Conservation (phyloP, 1,139 yeast species). For the Eremothecium gossypii region DNA sequence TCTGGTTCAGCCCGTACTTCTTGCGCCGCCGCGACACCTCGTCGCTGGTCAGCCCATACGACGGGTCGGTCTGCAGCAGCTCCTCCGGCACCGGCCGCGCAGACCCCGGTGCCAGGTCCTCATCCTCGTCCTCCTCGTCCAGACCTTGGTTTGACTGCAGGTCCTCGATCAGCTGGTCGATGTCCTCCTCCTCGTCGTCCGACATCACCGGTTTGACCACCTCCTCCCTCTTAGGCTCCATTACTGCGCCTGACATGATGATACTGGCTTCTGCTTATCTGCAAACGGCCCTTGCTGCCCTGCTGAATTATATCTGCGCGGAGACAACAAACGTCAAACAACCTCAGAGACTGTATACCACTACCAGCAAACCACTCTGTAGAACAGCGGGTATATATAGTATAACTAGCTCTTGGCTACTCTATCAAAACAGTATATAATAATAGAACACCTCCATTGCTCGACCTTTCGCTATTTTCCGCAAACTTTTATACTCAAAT, state of each 20-base stretch:
- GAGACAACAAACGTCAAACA: too few relatives aligned
- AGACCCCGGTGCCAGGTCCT: slow-evolving; percentile 34
- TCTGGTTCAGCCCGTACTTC: slow-evolving; percentile 88
- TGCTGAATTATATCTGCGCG: too few relatives aligned
- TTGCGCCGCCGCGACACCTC: slow-evolving; percentile 83
- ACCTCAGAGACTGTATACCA: too few relatives aligned
- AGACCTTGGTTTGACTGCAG: slow-evolving; percentile 74
- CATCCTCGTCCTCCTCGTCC: slow-evolving; percentile 41
- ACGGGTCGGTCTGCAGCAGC: slow-evolving; percentile 77
- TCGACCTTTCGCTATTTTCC: background rate
- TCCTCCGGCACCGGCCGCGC: slow-evolving; percentile 78
- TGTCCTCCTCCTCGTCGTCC: slow-evolving; percentile 72
- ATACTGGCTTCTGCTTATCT: too few relatives aligned
- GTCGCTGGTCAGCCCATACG: slow-evolving; percentile 68
- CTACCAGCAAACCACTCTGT: too few relatives aligned
- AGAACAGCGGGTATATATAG: too few relatives aligned
- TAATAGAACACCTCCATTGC: background rate
- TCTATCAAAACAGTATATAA: too few relatives aligned
- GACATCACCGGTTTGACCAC: slow-evolving; percentile 35
- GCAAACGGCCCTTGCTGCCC: too few relatives aligned
- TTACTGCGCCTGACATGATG: too few relatives aligned
- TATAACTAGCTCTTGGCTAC: too few relatives aligned
- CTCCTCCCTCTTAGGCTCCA: slow-evolving; percentile 31
- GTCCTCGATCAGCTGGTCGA: slow-evolving; percentile 81
- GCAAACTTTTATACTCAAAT: background rate